A percentile compares a stretch with the other conserved stretches of the same genome.
These are phyloP conservation scores for Schizochytrium sp. DNA, from an alignment of 108 stramenopile genomes.

Conservation along the genomic window DNA sequence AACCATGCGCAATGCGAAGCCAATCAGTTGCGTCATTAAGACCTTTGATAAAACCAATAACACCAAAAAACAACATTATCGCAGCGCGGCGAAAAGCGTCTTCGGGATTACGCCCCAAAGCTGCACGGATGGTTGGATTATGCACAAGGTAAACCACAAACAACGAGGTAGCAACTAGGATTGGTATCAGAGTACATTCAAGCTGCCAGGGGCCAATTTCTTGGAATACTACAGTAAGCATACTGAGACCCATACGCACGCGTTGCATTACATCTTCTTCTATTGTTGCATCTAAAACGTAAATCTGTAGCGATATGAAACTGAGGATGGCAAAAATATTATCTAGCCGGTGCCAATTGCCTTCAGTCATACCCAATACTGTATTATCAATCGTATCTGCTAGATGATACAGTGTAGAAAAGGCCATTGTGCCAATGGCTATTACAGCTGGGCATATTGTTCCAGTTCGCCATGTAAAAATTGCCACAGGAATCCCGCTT, in stretches of 20 bases:
- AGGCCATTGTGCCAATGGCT: slow-evolving; percentile 28
- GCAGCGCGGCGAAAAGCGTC: background rate
- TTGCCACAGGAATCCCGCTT: slow-evolving; percentile 41
- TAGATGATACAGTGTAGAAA: slow-evolving; percentile 22
- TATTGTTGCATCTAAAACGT: background rate
- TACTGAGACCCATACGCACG: background rate
- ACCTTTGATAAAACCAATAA: slow-evolving; percentile 21
- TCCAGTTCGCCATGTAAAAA: background rate
- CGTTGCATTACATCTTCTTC: background rate
- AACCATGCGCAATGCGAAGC: slow-evolving; percentile 30
- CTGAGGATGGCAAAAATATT: slow-evolving; percentile 59
- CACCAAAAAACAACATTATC: background rate
- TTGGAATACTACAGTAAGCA: slow-evolving; percentile 1
- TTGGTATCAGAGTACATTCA: slow-evolving; percentile 10
- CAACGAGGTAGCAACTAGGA: background rate
- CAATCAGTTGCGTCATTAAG: slow-evolving; percentile 3
- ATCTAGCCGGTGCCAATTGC: slow-evolving; percentile 62
- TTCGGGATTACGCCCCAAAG: background rate
- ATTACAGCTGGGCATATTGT: background rate
- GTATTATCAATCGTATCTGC: slow-evolving; percentile 14
- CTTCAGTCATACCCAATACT: slow-evolving; percentile 29
- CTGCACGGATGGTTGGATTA: background rate
- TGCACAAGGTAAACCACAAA: background rate
- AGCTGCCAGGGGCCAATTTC: slow-evolving; percentile 43
- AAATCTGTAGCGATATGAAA: background rate